These are phyloP conservation scores for Malassezia cuniculi DNA, from an alignment of 1,284 basidiomycete species.

Conservation along the genomic window DNA sequence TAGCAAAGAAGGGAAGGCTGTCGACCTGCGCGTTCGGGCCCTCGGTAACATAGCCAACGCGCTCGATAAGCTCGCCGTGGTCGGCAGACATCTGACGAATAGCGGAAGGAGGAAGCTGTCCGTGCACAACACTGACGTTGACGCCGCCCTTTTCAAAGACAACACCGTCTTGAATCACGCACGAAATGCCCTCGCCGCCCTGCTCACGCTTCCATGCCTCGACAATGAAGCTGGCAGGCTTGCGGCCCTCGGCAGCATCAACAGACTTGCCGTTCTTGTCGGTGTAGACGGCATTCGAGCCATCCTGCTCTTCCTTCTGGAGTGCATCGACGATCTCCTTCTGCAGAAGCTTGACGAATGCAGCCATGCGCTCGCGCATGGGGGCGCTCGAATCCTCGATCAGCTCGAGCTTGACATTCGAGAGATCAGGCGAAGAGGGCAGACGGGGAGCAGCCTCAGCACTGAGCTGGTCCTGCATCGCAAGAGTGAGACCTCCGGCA, in stretches of 20 bases:
- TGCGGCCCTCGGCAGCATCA: conserved; percentile 27
- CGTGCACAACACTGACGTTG: conserved; percentile 85
- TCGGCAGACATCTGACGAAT: conserved; percentile 89
- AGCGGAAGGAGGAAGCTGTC: conserved; percentile 70
- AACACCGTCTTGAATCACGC: conserved; percentile 62
- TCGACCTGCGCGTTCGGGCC: conserved; percentile 51
- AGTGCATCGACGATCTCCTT: conserved; percentile 66
- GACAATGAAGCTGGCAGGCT: too few relatives aligned
- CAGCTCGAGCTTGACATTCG: conserved; percentile 24
- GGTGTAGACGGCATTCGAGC: conserved; percentile 3
- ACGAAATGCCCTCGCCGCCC: conserved; percentile 76
- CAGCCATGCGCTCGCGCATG: conserved; percentile 60
- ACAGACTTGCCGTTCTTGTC: too few relatives aligned
- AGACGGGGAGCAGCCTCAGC: background rate
- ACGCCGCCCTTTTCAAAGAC: conserved; percentile 93
- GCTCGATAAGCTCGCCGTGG: conserved; percentile 53
- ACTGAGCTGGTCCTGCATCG: background rate
- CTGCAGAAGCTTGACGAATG: conserved; percentile 68
- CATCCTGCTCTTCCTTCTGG: conserved; percentile 60
- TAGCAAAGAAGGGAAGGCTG: conserved; percentile 80
- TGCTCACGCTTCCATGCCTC: conserved; percentile 73
- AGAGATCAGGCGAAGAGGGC: conserved; percentile 24
- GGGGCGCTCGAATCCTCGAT: conserved; percentile 25
- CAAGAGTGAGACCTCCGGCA: conserved; percentile 1
- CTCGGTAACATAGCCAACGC: conserved; percentile 32